Conservation (phyloP, 2,329 filamentous ascomycete genomes). For the Fusarium lateritium region DNA sequence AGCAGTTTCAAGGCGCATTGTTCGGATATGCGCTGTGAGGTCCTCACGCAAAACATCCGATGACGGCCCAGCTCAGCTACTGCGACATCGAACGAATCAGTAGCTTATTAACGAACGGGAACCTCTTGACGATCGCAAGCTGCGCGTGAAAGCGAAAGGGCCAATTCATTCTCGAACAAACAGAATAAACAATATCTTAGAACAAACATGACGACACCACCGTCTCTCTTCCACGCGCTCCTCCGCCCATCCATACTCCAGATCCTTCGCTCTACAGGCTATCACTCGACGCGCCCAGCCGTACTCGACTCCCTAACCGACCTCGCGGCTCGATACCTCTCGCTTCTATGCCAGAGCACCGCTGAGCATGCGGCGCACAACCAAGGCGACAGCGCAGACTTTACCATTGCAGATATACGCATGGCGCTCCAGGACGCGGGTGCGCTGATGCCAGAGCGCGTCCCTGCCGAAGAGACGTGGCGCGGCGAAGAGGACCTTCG, state of each 20-base stretch:
- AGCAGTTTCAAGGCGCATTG: constrained; percentile 32
- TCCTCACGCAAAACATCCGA: constrained; percentile 41
- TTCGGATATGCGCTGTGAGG: constrained; percentile 51
- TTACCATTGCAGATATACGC: constrained; percentile 79
- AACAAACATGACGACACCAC: constrained; percentile 61
- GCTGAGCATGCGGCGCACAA: constrained; percentile 79
- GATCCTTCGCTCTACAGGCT: constrained; percentile 91
- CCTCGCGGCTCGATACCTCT: constrained; percentile 85
- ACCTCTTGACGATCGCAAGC: constrained; percentile 11
- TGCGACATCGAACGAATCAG: constrained; percentile 49
- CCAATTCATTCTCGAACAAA: constrained; percentile 6
- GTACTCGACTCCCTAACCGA: constrained; percentile 92
- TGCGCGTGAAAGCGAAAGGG: constrained; percentile 1
- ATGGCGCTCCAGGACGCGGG: constrained; percentile 88
- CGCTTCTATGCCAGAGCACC: constrained; percentile 80
- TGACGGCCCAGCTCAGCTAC: constrained; percentile 49
- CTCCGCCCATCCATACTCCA: constrained; percentile 90
- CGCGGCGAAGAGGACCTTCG: constrained; percentile 81
- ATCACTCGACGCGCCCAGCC: constrained; percentile 84
- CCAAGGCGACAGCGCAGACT: constrained; percentile 68
- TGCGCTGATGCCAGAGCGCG: constrained; percentile 77
- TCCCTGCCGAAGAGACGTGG: constrained; percentile 78
- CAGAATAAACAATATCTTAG: neutral
- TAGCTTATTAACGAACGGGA: constrained; percentile 21
- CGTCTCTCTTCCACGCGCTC: constrained; percentile 77